phyloP scores from a whole-genome alignment of 495 filamentous ascomycete species.

The Hypoxylon subgilvum region DNA sequence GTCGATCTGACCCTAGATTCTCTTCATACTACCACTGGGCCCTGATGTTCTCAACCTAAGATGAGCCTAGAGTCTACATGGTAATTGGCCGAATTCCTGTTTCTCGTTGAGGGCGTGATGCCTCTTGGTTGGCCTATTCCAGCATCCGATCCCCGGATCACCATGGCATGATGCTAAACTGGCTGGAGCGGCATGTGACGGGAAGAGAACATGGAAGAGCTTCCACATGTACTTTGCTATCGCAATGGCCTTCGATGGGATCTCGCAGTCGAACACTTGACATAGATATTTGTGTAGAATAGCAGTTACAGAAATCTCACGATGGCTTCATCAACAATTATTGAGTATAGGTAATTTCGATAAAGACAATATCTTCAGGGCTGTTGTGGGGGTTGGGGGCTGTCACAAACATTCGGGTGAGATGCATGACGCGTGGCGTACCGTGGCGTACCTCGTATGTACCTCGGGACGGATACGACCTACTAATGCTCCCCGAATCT shows the following conservation, averaged over 20 bases:
- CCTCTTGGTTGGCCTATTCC: neutral
- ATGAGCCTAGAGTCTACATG: slow-evolving; percentile 5
- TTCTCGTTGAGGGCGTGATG: slow-evolving; percentile 6
- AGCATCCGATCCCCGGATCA: slow-evolving; percentile 20
- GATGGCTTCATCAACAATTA: slow-evolving; percentile 14
- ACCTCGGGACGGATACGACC: slow-evolving; percentile 20
- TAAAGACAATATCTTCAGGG: neutral
- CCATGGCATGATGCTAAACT: slow-evolving; percentile 21
- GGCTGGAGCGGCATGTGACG: slow-evolving; percentile 20
- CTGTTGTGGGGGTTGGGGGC: slow-evolving; percentile 10
- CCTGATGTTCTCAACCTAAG: slow-evolving; percentile 2
- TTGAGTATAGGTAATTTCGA: neutral
- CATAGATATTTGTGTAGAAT: neutral
- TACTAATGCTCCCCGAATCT: slow-evolving; percentile 4
- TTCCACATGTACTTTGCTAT: neutral
- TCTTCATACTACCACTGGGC: too few relatives aligned
- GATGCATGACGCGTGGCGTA: slow-evolving; percentile 29
- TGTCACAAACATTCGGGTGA: neutral
- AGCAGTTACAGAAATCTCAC: neutral
- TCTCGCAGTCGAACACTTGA: too few relatives aligned
- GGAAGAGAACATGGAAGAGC: neutral
- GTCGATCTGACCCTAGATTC: neutral
- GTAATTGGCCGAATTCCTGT: slow-evolving; percentile 18
- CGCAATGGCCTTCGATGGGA: neutral
- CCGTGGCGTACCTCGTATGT: too few relatives aligned